Evolutionary conservation across 768 basidiomycete genomes (phyloP).

Genomic region (Naganishia randhawae): DNA sequence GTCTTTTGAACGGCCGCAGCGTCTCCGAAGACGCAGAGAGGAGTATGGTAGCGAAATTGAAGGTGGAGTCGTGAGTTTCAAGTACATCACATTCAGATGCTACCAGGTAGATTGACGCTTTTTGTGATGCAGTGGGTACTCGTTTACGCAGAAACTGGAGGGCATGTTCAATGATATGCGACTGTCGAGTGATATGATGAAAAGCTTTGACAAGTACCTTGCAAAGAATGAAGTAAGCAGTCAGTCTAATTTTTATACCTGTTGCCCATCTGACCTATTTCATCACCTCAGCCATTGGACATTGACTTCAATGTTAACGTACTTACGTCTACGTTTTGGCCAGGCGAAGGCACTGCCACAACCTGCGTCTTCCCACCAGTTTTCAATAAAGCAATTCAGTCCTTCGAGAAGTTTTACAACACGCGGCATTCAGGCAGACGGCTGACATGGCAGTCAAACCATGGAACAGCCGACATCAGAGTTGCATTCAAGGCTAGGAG

Average conservation of each 20-base stretch:
- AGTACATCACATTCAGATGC: background rate
- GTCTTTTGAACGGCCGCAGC: slow-evolving; percentile 77
- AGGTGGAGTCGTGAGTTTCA: slow-evolving; percentile 65
- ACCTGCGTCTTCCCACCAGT: slow-evolving; percentile 65
- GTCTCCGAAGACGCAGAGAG: slow-evolving; percentile 97
- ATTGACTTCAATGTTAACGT: slow-evolving; percentile 69
- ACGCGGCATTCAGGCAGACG: slow-evolving; percentile 82
- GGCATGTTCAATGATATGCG: slow-evolving; percentile 99
- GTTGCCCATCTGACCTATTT: background rate
- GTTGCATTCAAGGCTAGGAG: slow-evolving; percentile 71
- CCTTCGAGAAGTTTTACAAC: slow-evolving; percentile 86
- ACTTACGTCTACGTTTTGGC: slow-evolving; percentile 97
- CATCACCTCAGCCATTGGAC: background rate
- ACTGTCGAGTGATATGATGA: slow-evolving; percentile 74
- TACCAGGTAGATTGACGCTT: background rate
- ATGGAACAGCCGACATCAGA: slow-evolving; percentile 85
- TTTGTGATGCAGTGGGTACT: slow-evolving; percentile 61
- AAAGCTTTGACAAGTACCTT: slow-evolving; percentile 65
- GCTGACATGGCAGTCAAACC: slow-evolving; percentile 83
- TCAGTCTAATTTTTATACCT: background rate
- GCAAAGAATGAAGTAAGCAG: slow-evolving; percentile 60
- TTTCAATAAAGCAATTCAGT: slow-evolving; percentile 64
- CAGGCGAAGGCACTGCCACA: slow-evolving; percentile 62
- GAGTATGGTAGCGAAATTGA: slow-evolving; percentile 93
- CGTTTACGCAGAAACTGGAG: slow-evolving; percentile 96